Percentiles rank a stretch among this genome's conserved stretches.
Evolutionary conservation across 495 filamentous ascomycete species (phyloP).

Genomic region (Trichoderma parareesei): DNA sequence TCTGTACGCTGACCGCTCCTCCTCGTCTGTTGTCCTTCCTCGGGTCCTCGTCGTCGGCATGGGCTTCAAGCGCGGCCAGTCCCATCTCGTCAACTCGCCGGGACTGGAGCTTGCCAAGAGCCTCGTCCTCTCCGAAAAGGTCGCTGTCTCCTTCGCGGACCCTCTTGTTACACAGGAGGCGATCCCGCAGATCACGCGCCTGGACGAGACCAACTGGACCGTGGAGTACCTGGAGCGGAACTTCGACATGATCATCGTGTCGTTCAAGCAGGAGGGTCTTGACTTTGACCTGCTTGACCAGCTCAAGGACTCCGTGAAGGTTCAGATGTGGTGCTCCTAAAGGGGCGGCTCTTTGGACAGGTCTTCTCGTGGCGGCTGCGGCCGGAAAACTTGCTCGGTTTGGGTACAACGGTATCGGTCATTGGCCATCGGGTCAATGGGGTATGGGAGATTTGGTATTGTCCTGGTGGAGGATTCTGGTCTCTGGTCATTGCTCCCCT

Average conservation of each 20-base stretch:
- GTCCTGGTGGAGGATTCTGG: no score
- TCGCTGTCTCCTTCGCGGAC: conserved; percentile 25
- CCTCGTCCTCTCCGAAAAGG: conserved; percentile 18
- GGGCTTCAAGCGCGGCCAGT: conserved; percentile 28
- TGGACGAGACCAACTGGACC: conserved; percentile 20
- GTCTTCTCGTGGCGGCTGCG: no score
- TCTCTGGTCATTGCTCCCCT: no score
- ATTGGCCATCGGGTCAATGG: no score
- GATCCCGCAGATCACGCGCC: conserved; percentile 19
- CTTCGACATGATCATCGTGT: conserved; percentile 28
- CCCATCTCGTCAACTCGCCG: conserved; percentile 24
- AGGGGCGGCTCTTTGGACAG: no score
- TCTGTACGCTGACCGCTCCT: neutral
- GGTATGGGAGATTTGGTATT: no score
- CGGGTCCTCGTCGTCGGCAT: conserved; percentile 28
- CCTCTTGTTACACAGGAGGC: conserved; percentile 24
- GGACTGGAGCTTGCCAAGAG: conserved; percentile 22
- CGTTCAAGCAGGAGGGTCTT: conserved; percentile 23
- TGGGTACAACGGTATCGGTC: no score
- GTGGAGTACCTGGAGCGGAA: conserved; percentile 17
- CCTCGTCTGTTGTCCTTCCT: neutral
- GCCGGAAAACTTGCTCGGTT: no score
- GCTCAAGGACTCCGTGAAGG: conserved; percentile 13
- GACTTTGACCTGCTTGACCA: conserved; percentile 23
- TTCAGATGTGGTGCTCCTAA: conserved; percentile 23